A percentile compares a stretch with the other conserved stretches of the same genome.
phyloP scores from a whole-genome alignment of 495 filamentous ascomycete genomes.

The Daldinia concentrica region DNA sequence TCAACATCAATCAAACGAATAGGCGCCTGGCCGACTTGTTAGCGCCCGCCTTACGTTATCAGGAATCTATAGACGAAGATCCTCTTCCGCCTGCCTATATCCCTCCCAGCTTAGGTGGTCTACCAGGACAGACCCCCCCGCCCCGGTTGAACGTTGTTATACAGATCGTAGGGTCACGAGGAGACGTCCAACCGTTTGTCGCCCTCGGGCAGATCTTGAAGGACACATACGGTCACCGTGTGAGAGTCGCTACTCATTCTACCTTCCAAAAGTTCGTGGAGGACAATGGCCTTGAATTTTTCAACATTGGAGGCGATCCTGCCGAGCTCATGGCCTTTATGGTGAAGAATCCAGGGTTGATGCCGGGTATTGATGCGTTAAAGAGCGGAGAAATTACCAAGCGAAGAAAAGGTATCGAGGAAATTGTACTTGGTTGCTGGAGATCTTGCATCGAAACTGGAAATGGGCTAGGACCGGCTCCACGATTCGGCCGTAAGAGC shows the following conservation, averaged over 20 bases:
- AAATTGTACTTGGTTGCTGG: conserved; percentile 83
- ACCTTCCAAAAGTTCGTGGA: conserved; percentile 74
- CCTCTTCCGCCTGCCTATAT: conserved; percentile 65
- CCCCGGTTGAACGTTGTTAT: conserved; percentile 76
- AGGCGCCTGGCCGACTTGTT: conserved; percentile 70
- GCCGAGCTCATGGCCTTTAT: conserved; percentile 85
- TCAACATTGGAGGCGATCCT: conserved; percentile 81
- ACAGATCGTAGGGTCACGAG: conserved; percentile 79
- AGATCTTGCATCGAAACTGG: conserved; percentile 71
- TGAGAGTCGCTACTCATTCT: conserved; percentile 79
- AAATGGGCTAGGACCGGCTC: conserved; percentile 55
- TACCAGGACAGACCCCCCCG: conserved; percentile 66
- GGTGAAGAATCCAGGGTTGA: conserved; percentile 84
- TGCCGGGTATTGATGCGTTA: conserved; percentile 74
- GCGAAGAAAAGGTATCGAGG: conserved; percentile 71
- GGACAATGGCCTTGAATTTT: conserved; percentile 80
- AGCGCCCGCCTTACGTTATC: conserved; percentile 69
- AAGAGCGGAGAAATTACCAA: conserved; percentile 73
- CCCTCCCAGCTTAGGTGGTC: conserved; percentile 67
- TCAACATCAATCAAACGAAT: conserved; percentile 75
- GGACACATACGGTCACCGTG: conserved; percentile 72
- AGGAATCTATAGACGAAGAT: conserved; percentile 52
- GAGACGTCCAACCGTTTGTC: conserved; percentile 83
- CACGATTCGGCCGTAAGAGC: conserved; percentile 37
- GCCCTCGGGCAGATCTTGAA: conserved; percentile 71